These are phyloP conservation scores for Metschnikowia anglica DNA, from an alignment of 805 yeast species.

Conservation along the genomic window DNA sequence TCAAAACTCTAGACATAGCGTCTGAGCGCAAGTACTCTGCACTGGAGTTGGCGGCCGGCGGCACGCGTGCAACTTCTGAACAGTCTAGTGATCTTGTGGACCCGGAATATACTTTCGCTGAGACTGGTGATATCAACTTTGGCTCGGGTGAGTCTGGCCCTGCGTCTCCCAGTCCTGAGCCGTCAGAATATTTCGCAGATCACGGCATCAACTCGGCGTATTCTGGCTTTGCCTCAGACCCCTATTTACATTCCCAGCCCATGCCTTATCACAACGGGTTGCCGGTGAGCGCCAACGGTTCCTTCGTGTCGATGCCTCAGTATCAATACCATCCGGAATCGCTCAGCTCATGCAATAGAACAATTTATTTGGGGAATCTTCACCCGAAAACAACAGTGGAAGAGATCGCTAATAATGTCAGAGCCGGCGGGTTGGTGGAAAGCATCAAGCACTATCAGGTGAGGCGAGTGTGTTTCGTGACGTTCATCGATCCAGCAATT, in stretches of 20 bases:
- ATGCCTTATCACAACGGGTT: not conserved
- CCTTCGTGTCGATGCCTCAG: slow-evolving; percentile 3
- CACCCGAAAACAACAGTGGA: slow-evolving; percentile 64
- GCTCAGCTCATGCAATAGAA: slow-evolving; percentile 52
- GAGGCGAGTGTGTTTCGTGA: slow-evolving; percentile 63
- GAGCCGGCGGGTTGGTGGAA: slow-evolving; percentile 75
- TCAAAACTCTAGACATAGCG: slow-evolving; percentile 3
- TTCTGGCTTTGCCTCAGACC: slow-evolving; percentile 5
- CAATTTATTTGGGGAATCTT: slow-evolving; percentile 66
- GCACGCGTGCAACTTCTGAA: slow-evolving; percentile 10
- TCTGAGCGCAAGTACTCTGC: not conserved
- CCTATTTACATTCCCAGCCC: slow-evolving; percentile 1
- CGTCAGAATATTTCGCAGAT: slow-evolving; percentile 4
- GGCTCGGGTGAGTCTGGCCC: slow-evolving; percentile 6
- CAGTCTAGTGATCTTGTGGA: slow-evolving; percentile 5
- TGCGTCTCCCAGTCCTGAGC: slow-evolving; percentile 6
- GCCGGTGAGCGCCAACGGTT: not conserved
- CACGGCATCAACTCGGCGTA: slow-evolving; percentile 5
- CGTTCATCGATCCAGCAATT: slow-evolving; percentile 61
- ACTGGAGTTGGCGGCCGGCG: not conserved
- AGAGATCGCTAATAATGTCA: slow-evolving; percentile 70
- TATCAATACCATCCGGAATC: slow-evolving; percentile 29
- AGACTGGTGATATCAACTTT: not conserved
- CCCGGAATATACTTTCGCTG: not conserved
- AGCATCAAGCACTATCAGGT: slow-evolving; percentile 50